Base-by-base conservation (phyloP, 345 rosid genomes). In the Cardiospermum halicacabum region DNA sequence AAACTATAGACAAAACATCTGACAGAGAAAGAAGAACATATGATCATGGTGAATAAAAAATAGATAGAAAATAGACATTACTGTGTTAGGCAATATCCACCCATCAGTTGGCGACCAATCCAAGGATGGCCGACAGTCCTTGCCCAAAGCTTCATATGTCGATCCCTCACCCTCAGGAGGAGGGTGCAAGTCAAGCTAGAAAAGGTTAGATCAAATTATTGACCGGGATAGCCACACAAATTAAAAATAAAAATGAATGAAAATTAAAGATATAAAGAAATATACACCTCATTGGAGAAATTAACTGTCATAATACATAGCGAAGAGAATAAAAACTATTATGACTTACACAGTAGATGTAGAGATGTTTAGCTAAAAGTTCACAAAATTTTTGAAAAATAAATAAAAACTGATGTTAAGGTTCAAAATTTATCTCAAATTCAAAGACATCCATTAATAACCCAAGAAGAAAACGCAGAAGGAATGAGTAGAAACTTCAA, bases 111-210 rank as follows among this genome's bases (percentile, higher is more conserved):
- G 58, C 47, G 85, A 82, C 93, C 93, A 87, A 49, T 81, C 76
- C 75, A 87, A 60, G 54, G 87, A 75, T 65, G 93, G 93, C 19
- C 93, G 85, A 25, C 84, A 53, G 62, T 84, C 86, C 60, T 74
- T 59, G 55, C 67, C 56, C 1, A 4, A 67, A 69, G 60, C 90
- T 32, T 75, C 80, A 69, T 79, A 82, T 8, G 68, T 70, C 1
- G 1, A 15, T 24, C 90, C 90, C 79, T 87, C 86, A 36, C 94
- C 94, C 43, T 11, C 19, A 7, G 90, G 94, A 47, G 77, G 82
- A 49, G 82, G 75, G 30, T 59, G 76, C 77, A 87, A 70, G 31
- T 79, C 81, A 32, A 87, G 26, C 94, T 87, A 50, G 28, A 30
- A 68, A 27, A 32, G 1, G 56, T 67, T 22, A 11, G 47, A 49